phyloP scores from a whole-genome alignment of 345 rosid genomes.

The Corchorus capsularis region DNA sequence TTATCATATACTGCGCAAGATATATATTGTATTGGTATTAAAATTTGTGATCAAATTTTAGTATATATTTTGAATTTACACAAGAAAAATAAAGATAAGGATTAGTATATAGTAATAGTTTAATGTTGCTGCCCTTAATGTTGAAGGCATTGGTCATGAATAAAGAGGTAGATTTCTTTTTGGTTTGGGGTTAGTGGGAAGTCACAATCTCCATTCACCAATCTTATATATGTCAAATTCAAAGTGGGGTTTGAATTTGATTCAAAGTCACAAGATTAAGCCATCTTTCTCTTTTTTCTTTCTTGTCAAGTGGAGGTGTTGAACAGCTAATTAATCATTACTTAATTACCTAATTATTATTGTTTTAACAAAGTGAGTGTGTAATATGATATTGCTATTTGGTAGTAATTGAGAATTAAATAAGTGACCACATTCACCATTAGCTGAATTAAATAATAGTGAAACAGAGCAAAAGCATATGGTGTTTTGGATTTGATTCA shows the following conservation, averaged over 20 bases:
- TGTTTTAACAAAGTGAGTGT: neutral
- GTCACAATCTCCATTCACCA: neutral
- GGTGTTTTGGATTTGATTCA: neutral
- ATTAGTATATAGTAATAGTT: no score
- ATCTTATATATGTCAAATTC: neutral
- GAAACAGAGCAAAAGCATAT: neutral
- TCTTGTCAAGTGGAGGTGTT: conserved; percentile 1
- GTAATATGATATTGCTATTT: neutral
- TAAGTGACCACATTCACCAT: neutral
- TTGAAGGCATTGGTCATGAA: neutral
- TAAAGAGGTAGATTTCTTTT: neutral
- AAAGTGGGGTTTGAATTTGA: neutral
- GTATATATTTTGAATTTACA: no score
- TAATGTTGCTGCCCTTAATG: neutral
- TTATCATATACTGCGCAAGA: neutral
- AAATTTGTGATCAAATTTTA: no score
- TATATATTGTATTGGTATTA: no score
- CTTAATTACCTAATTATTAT: neutral
- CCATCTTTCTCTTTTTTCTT: neutral
- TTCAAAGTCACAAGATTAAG: neutral
- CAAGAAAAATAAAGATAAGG: no score
- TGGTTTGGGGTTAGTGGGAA: neutral
- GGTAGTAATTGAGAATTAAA: neutral
- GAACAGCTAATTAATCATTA: conserved; percentile 10
- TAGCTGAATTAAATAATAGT: neutral